Evolutionary conservation across 1,284 basidiomycete genomes (phyloP), one percentile per base, ranked within the genome.

Genomic region (Sphaerobolus stellatus): DNA sequence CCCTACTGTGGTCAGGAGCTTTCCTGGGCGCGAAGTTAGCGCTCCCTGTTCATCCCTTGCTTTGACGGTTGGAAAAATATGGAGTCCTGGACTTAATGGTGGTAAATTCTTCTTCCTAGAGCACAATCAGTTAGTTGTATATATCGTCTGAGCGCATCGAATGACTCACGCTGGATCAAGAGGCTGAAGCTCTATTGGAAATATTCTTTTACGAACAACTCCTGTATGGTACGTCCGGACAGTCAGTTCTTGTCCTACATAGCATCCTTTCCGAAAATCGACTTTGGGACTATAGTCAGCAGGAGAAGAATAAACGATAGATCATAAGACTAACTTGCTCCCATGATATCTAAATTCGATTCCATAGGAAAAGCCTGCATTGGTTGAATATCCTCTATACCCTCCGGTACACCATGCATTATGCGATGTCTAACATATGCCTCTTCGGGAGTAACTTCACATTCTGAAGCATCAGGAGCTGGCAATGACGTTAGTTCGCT

Each of bases 181-280:
- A 24, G 44, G 52, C 20, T 64, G 65, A 5, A 91, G 69, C 5
- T 77, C 66, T 1, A 98, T 81, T 2, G 95, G 94, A 7, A 96
- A 73, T 45, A 96, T 88, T 18, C 97, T 86, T 71, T 99, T 99
- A 55, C 97, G 80, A 25, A 98, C 78, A 14, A 91, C 82, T 6
- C 97, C 97, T 1, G 91, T 98, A 68, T 98, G 94, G 68, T 97
- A 96, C 22, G 96, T 98, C 28, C 97, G 83, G 2, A 98, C 95
- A 0, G 96, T 98, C 38, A 99, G 76, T 66, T 99, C 97, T 75
- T 99, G 97, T 3, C 97, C 97, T 2, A 99, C 86, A 66, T 98
- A 99, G 70, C 97, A 99, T 5, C 97, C 97, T 73, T 99, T 99
- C 48, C 91, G 80, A 69, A 98, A 98, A 71, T 98, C 94, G 63